Evolutionary conservation across 768 basidiomycete genomes (phyloP).

Genomic region (Serendipita sp.): DNA sequence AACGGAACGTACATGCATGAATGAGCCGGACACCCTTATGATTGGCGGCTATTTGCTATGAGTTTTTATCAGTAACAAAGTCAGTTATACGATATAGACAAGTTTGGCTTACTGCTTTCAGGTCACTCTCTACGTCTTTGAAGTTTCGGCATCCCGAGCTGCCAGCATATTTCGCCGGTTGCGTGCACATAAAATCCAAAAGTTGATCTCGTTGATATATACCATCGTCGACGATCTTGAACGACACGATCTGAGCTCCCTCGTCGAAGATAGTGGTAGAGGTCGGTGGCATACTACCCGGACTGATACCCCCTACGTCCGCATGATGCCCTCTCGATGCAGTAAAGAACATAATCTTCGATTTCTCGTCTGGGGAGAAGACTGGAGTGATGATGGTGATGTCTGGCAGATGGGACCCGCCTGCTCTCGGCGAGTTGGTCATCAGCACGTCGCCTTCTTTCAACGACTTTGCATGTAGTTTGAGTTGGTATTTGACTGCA

Average conservation of each 20-base stretch:
- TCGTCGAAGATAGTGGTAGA: constrained; percentile 85
- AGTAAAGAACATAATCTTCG: constrained; percentile 79
- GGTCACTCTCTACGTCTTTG: constrained; percentile 77
- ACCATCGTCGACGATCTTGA: constrained; percentile 78
- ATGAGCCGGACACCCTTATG: constrained; percentile 81
- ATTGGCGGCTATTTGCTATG: constrained; percentile 84
- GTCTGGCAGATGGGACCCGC: constrained; percentile 76
- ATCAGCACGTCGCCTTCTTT: constrained; percentile 87
- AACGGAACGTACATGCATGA: constrained; percentile 42
- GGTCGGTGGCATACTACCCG: constrained; percentile 78
- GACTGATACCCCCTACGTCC: constrained; percentile 82
- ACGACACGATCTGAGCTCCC: constrained; percentile 77
- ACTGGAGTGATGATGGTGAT: constrained; percentile 92
- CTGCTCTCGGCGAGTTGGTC: constrained; percentile 80
- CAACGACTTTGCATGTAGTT: constrained; percentile 47
- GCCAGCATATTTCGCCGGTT: constrained; percentile 65
- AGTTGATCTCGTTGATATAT: constrained; percentile 64
- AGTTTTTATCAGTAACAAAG: background rate
- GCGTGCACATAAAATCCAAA: constrained; percentile 62
- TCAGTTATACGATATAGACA: background rate
- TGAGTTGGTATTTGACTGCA: constrained; percentile 83
- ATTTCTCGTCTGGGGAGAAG: constrained; percentile 36
- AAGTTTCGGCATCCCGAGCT: constrained; percentile 80
- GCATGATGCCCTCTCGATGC: constrained; percentile 91
- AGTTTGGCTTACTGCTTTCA: constrained; percentile 54